Evolutionary conservation across 108 stramenopile genomes (phyloP), one percentile per base, ranked within the genome.

Genomic region (Conticribra weissflogii): DNA sequence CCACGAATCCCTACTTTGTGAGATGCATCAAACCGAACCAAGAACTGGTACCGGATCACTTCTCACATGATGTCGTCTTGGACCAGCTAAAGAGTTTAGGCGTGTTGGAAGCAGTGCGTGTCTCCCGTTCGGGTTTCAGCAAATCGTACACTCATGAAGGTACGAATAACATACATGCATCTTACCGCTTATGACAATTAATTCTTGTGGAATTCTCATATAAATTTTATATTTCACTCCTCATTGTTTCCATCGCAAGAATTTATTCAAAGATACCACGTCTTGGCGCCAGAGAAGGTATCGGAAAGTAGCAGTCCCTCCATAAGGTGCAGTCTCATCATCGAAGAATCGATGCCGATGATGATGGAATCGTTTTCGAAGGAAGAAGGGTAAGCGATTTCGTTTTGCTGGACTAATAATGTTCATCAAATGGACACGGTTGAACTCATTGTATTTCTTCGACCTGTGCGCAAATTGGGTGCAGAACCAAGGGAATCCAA

Each of bases 31-130:
- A 96, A 77, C 93, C 93, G 28, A 97, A 97, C 68, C 91, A 95
- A 54, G 88, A 91, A 18, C 70, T 94, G 24, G 62, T 78, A 8
- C 82, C 95, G 0, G 86, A 94, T 58, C 80, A 64, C 54, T 95
- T 96, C 54, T 91, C 95, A 65, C 93, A 90, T 4, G 87, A 86
- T 54, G 88, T 89, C 57, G 79, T 94, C 79, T 88, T 91, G 3
- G 94, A 95, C 52, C 96, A 97, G 74, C 78, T 97, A 5, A 84
- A 93, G 36, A 96, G 93, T 69, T 93, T 93, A 59, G 97, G 98
- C 64, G 97, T 99, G 0, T 70, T 99, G 29, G 97, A 98, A 69
- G 97, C 98, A 44, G 98, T 99, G 23, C 83, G 97, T 1, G 97
- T 98, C n/a, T 93, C 90, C 45, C 88, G 96, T 32, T 89, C 92